A percentile compares a stretch with the other conserved stretches of the same genome.
Evolutionary conservation across 2,329 filamentous ascomycete genomes (phyloP).

Genomic region (Colletotrichum karsti): DNA sequence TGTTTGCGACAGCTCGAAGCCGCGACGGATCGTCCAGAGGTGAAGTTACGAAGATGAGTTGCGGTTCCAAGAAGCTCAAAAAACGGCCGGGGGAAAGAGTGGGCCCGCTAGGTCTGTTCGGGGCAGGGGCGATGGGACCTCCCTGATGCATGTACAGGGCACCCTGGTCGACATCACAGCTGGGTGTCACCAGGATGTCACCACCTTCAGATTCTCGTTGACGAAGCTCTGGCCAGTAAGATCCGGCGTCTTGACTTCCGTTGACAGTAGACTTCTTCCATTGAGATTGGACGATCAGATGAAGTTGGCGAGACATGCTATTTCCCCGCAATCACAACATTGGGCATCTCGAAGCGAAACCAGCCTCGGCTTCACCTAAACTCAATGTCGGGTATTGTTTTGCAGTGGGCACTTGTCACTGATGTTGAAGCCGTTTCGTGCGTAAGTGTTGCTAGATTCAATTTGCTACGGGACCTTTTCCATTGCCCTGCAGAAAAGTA

Average conservation of each 20-base stretch:
- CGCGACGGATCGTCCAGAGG: background rate
- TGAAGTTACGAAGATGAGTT: background rate
- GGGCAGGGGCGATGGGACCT: background rate
- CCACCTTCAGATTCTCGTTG: background rate
- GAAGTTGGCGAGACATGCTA: no score
- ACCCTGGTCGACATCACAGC: background rate
- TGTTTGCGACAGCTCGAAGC: background rate
- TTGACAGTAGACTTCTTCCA: no score
- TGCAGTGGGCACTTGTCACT: background rate
- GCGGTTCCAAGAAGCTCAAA: constrained; percentile 20
- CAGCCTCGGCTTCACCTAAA: background rate
- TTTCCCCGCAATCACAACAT: background rate
- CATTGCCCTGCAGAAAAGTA: background rate
- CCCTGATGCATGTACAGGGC: constrained; percentile 10
- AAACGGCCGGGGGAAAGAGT: constrained; percentile 1
- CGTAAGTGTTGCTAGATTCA: background rate
- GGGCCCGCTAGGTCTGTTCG: background rate
- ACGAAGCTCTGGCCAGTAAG: constrained; percentile 1
- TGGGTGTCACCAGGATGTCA: background rate
- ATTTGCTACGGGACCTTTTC: background rate
- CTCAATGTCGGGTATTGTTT: no score
- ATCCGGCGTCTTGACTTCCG: background rate
- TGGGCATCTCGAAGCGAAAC: background rate
- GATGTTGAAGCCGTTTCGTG: background rate
- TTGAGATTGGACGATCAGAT: background rate